Evolutionary conservation across 495 filamentous ascomycete species (phyloP), one percentile per base, ranked within the genome.

Genomic region (Xylaria flabelliformis): DNA sequence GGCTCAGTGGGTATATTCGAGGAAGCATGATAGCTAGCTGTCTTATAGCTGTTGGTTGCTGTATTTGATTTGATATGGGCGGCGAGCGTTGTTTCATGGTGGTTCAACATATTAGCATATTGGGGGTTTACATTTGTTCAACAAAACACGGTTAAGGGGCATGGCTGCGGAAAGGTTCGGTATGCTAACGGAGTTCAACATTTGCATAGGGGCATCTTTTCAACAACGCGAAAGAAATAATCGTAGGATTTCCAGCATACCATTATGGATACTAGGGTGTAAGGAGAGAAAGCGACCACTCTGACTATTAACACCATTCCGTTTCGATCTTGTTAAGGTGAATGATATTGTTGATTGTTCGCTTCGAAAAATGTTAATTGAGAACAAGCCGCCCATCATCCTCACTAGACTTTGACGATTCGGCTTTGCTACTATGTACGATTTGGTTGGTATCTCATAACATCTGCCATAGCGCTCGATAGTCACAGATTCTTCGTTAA

Each of bases 1-100:
- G 91, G 90, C 7, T 91, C 93, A 34, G 81, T 91, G 74, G 85
- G 88, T 4, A 76, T 88, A 29, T 89, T 88, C 73, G 81, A 80
- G 26, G 83, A 83, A 64, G 75, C 73, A 53, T 79, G 65, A 74
- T 56, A n/a, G 4, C 24, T 59, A 19, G 34, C 34, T 6, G 44
- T 17, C 58, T 51, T 26, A 44, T 24, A 41, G 24, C 24, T 26
- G 21, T 26, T 26, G 56, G 51, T 58, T 0, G 26, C 0, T 64
- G 15, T 12, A 70, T 34, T 34, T 21, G 42, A 63, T 39, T n/a
- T 10, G 44, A n/a, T 10, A 9, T 19, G 44, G 36, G 56, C 29
- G 26, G 44, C 2, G 39, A 67, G 12, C 21, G 24, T 61, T 41
- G 17, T 39, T 61, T 44, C 59, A 24, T 24, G 65, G 21, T 10